phyloP scores from a whole-genome alignment of 495 filamentous ascomycete species.

The Podospora tetraspora region DNA sequence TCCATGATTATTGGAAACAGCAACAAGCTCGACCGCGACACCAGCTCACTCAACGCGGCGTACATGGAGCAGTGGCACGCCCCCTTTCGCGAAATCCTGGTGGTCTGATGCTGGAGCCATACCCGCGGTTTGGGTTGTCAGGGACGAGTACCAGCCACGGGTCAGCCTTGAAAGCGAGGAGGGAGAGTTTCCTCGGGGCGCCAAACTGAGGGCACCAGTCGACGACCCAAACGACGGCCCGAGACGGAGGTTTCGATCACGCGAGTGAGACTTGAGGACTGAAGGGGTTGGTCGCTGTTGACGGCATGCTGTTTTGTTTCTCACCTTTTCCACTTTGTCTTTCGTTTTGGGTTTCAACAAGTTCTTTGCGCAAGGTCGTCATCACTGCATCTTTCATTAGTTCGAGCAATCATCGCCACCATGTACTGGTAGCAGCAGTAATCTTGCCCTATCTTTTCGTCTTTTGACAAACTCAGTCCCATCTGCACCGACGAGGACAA shows the following conservation, averaged over 20 bases:
- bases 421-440: too few species aligned
- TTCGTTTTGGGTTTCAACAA: too few species aligned
- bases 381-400: not conserved
- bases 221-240: not conserved
- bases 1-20: not conserved
- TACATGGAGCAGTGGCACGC: not conserved
- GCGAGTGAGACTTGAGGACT: not conserved
- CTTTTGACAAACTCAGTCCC: too few species aligned
- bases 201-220: not conserved
- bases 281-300: too few species aligned
- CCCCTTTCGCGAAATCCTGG: too few species aligned
- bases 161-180: not conserved
- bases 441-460: too few species aligned
- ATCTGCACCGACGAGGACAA: too few species aligned
- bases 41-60: not conserved
- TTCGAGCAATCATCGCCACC: too few species aligned
- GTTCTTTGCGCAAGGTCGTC: not conserved
- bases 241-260: not conserved
- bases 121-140: too few species aligned
- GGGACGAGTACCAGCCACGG: too few species aligned
- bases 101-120: too few species aligned
- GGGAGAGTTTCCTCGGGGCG: not conserved
- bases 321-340: too few species aligned
- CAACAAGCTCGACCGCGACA: not conserved
- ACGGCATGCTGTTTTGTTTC: not conserved